Conservation (phyloP, 139 green algal species). For the Tetradesmus obliquus region DNA sequence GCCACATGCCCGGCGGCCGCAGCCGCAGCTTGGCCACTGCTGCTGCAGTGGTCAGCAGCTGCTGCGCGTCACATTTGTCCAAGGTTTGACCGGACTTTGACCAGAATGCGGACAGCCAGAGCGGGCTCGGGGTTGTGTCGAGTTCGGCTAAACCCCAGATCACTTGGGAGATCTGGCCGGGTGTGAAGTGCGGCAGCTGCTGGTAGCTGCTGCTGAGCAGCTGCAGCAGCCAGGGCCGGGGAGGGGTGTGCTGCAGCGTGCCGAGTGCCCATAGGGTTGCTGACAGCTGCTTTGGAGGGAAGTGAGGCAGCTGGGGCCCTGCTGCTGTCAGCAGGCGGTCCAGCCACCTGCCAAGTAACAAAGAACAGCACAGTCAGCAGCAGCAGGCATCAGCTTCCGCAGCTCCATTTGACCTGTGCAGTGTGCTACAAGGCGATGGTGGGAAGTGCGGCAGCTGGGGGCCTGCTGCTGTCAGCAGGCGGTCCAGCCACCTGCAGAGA, state of each 20-base stretch:
- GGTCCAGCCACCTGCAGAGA: constrained; percentile 20
- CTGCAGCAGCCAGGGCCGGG: constrained; percentile 11
- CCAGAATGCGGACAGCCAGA: constrained; percentile 16
- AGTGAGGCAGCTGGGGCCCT: not conserved
- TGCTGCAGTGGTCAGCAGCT: not conserved
- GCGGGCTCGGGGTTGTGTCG: not conserved
- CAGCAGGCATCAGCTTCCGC: too few relatives aligned
- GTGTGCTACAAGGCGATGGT: not conserved
- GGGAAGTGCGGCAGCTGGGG: not conserved
- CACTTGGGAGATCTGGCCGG: not conserved
- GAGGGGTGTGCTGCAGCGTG: not conserved
- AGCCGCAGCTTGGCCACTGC: not conserved
- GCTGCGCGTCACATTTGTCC: not conserved
- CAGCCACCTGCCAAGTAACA: constrained; percentile 27
- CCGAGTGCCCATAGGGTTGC: not conserved
- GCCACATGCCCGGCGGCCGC: not conserved
- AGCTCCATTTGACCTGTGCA: too few relatives aligned
- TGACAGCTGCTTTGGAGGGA: not conserved
- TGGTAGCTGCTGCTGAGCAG: not conserved
- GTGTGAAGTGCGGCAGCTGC: not conserved
- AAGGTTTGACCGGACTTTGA: constrained; percentile 4
- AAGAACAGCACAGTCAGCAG: not conserved
- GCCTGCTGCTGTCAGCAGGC: not conserved
- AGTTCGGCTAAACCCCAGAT: not conserved
- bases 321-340: not conserved